A percentile compares a stretch with the other conserved stretches of the same genome.
phyloP scores from a whole-genome alignment of 2,329 filamentous ascomycete species.

The Didymella segeticola region DNA sequence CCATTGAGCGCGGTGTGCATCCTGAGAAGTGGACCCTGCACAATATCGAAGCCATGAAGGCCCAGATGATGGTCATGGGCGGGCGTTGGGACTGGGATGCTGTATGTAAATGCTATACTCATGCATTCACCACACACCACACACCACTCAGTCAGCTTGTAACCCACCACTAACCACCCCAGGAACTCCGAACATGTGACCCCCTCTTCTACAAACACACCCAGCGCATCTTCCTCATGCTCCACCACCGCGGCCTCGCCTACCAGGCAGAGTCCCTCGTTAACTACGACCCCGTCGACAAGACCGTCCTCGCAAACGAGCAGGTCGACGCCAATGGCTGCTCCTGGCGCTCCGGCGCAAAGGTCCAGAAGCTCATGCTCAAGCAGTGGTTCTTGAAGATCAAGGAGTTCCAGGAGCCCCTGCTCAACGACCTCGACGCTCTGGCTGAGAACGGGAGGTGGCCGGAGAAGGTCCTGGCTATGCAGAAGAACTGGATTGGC shows the following conservation, averaged over 20 bases:
- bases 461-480: constrained; percentile 81
- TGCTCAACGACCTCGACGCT: constrained; percentile 73
- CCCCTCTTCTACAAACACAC: constrained; percentile 90
- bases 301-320: constrained; percentile 89
- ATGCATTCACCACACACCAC: too few species aligned
- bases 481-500: constrained; percentile 90
- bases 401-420: constrained; percentile 75
- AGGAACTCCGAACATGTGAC: constrained; percentile 86
- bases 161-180: too few species aligned
- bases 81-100: constrained; percentile 82
- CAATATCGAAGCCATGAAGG: constrained; percentile 87
- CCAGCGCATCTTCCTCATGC: constrained; percentile 80
- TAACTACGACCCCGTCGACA: constrained; percentile 89
- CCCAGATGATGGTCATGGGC: constrained; percentile 79
- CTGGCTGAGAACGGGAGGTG: constrained; percentile 70
- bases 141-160: too few species aligned
- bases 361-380: constrained; percentile 78
- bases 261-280: constrained; percentile 85
- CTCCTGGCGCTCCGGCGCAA: constrained; percentile 87
- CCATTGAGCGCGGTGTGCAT: constrained; percentile 79
- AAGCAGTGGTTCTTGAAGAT: constrained; percentile 93
- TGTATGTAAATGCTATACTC: constrained; percentile 60
- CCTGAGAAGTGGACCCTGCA: constrained; percentile 78
- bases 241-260: constrained; percentile 76
- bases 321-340: constrained; percentile 86